These are phyloP conservation scores for Candida germanica DNA, from an alignment of 805 yeast genomes.

Conservation along the genomic window DNA sequence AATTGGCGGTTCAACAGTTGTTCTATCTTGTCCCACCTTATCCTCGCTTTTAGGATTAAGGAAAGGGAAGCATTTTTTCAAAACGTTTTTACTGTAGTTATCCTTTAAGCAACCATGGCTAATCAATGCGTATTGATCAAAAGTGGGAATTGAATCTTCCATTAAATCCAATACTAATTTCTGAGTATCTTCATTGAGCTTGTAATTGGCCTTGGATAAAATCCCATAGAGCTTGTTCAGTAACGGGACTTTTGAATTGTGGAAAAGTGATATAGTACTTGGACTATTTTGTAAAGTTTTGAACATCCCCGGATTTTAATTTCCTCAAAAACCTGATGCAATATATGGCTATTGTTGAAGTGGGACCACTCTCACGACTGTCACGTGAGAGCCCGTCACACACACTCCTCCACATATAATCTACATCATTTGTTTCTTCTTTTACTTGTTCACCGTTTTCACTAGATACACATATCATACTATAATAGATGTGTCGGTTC, in stretches of 20 bases:
- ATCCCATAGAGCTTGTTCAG: slow-evolving; percentile 28
- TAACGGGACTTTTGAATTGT: slow-evolving; percentile 33
- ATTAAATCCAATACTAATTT: slow-evolving; percentile 35
- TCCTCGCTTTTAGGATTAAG: slow-evolving; percentile 23
- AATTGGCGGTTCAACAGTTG: slow-evolving; percentile 15
- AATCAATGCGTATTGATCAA: slow-evolving; percentile 35
- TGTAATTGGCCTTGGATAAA: slow-evolving; percentile 28
- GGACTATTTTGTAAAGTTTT: slow-evolving; percentile 41
- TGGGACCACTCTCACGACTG: no score
- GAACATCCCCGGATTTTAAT: no score
- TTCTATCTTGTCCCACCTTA: slow-evolving; percentile 14
- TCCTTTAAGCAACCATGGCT: slow-evolving; percentile 25
- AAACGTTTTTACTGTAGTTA: slow-evolving; percentile 19
- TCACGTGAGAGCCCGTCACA: no score
- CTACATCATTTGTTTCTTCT: slow-evolving; percentile 33
- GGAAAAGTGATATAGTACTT: slow-evolving; percentile 41
- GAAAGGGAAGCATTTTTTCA: slow-evolving; percentile 37
- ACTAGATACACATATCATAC: no score
- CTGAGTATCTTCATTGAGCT: slow-evolving; percentile 27
- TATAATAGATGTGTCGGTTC: slow-evolving; percentile 98
- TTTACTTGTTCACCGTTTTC: no score
- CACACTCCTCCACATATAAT: no score
- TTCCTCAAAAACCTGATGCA: no score
- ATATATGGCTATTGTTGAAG: no score
- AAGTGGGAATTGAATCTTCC: slow-evolving; percentile 41